phyloP scores from a whole-genome alignment of 768 basidiomycete species.

The Termitomyces sp. region DNA sequence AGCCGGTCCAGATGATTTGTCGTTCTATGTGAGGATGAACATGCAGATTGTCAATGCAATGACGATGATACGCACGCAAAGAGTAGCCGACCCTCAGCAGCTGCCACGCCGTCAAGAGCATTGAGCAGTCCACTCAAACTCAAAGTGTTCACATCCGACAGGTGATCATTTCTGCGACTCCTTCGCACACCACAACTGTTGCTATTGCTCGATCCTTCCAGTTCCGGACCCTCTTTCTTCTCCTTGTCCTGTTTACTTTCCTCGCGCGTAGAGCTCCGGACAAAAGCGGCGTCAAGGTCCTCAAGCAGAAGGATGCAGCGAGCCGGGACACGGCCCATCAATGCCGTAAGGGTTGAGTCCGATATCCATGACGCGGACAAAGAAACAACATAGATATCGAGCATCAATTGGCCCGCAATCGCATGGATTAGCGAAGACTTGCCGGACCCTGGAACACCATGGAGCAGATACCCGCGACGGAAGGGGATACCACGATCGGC shows the following conservation, averaged over 20 bases:
- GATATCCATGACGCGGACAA: constrained; percentile 84
- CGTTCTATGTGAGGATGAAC: constrained; percentile 41
- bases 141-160: constrained; percentile 78
- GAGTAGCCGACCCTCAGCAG: constrained; percentile 81
- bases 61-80: constrained; percentile 71
- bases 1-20: constrained; percentile 90
- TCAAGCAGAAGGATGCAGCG: constrained; percentile 85
- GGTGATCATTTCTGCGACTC: constrained; percentile 42
- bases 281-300: constrained; percentile 88
- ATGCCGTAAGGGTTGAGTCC: constrained; percentile 77
- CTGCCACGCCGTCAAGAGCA: constrained; percentile 82
- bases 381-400: constrained; percentile 91
- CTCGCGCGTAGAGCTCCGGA: constrained; percentile 66
- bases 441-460: constrained; percentile 82
- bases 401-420: constrained; percentile 81
- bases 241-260: constrained; percentile 32
- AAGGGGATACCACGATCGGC: constrained; percentile 91
- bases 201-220: constrained; percentile 18
- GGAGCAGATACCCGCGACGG: constrained; percentile 81
- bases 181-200: constrained; percentile 20
- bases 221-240: constrained; percentile 24
- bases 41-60: not conserved
- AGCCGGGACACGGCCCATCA: constrained; percentile 85
- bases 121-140: constrained; percentile 80
- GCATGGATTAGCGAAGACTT: constrained; percentile 86